phyloP scores from a whole-genome alignment of 2,329 filamentous ascomycete species.

The Fusarium mangiferae region DNA sequence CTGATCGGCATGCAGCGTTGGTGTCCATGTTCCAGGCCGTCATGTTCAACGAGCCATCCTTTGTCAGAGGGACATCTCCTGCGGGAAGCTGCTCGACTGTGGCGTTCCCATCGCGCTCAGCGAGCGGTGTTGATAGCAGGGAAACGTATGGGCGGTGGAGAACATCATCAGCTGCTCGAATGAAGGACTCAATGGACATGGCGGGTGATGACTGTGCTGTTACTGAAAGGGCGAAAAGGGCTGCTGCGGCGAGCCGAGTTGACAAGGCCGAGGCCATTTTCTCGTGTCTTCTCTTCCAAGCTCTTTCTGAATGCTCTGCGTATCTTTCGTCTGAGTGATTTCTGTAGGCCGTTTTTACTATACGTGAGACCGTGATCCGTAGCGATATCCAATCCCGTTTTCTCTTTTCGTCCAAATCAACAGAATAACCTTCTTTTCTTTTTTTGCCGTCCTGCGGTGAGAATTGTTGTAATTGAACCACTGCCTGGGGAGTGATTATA shows the following conservation, averaged over 20 bases:
- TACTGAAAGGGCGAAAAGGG: conserved; percentile 33
- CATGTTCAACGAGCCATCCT: conserved; percentile 61
- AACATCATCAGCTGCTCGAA: conserved; percentile 46
- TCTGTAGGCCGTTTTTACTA: neutral
- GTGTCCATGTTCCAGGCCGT: conserved; percentile 67
- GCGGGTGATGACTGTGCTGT: conserved; percentile 27
- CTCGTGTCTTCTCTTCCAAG: neutral
- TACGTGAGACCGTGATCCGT: conserved; percentile 15
- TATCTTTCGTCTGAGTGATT: conserved; percentile 10
- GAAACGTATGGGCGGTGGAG: conserved; percentile 45
- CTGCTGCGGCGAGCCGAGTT: conserved; percentile 31
- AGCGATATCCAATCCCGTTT: neutral
- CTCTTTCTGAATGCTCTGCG: neutral
- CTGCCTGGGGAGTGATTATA: conserved; percentile 4
- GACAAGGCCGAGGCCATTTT: conserved; percentile 37
- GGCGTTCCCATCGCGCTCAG: conserved; percentile 26
- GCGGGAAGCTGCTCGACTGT: conserved; percentile 30
- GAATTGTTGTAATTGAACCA: conserved; percentile 16
- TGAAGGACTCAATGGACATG: conserved; percentile 17
- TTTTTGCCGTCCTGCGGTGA: conserved; percentile 36
- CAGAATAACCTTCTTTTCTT: neutral
- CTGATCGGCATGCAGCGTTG: conserved; percentile 66
- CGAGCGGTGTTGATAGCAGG: conserved; percentile 28
- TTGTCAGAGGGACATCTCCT: conserved; percentile 49
- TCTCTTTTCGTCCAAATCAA: neutral